Evolutionary conservation across 768 basidiomycete genomes (phyloP), one percentile per base, ranked within the genome.

Genomic region (Dictyophora rubrovolvata): DNA sequence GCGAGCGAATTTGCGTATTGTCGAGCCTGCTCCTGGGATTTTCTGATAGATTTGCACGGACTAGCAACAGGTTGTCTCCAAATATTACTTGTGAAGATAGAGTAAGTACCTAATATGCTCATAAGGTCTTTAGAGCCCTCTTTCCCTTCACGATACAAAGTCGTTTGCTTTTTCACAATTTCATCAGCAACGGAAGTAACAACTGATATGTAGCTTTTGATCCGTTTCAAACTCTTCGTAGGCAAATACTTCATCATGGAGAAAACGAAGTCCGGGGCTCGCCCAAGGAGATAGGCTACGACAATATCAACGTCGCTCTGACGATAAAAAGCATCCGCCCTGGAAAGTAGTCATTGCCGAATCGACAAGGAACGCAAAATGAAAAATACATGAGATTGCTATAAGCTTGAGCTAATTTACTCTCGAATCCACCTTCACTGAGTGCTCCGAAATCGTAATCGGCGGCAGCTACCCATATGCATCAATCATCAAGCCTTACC

Each of bases 31-130:
- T 48, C 11, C 10, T 23, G 8, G 55, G 48, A 51, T 56, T 35
- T 47, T 56, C 46, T 17, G 57, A 54, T 7, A 54, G 17, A 34
- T 59, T 59, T 42, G 57, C 57, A 33, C 36, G 22, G n/a, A 59
- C 57, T 59, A 20, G 10, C 23, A 18, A 48, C 16, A 34, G 6
- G 18, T 55, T 20, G 20, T 12, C 11, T n/a, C n/a, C n/a, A n/a
- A n/a, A n/a, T n/a, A 46, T 10, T 47, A 12, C 57, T 28, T 28
- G 28, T 28, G 7, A 28, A 28, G 36, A n/a, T 35, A 20, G 16
- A 59, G 55, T 21, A 28, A 2, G 8, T 35, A 54, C 48, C 35
- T 22, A 59, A 54, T 9, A 55, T 16, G 23, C 22, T 52, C 50
- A 52, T 59, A 42, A 59, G 18, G 33, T 59, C 50, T 54, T 34